A percentile compares a stretch with the other conserved stretches of the same genome.
Conservation (phyloP, 2,329 filamentous ascomycete genomes). For the Alternaria ethzedia region DNA sequence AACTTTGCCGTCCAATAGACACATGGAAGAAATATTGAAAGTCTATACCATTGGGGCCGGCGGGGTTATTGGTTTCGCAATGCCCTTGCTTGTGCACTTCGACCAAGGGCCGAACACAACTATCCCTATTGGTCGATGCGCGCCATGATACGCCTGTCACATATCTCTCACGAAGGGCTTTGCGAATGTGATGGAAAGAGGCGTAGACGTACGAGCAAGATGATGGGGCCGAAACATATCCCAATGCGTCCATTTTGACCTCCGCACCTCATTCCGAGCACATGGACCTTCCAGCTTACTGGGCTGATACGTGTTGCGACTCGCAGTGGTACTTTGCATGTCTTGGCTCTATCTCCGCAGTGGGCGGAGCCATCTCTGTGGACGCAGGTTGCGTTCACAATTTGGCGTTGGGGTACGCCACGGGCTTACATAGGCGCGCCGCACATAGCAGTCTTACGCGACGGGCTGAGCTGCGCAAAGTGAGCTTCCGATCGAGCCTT, state of each 20-base stretch:
- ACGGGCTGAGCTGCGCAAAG: not conserved
- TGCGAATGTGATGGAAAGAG: not conserved
- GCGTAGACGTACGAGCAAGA: not conserved
- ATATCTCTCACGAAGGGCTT: not conserved
- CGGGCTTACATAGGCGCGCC: constrained; percentile 7
- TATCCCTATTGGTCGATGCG: not conserved
- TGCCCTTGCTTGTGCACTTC: not conserved
- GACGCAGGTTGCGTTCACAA: not conserved
- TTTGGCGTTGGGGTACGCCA: constrained; percentile 2
- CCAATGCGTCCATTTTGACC: not conserved
- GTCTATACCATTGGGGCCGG: not conserved
- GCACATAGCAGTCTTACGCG: not conserved
- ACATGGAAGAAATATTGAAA: not conserved
- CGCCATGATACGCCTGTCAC: not conserved
- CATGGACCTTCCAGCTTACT: not conserved
- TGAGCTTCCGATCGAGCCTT: not conserved
- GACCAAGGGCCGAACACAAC: not conserved
- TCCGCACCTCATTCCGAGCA: not conserved
- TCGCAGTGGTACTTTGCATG: not conserved
- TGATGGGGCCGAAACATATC: not conserved
- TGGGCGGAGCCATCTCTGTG: not conserved
- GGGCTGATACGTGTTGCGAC: not conserved
- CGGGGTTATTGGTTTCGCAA: not conserved
- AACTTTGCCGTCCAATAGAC: not conserved
- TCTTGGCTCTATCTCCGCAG: not conserved